A percentile compares a stretch with the other conserved stretches of the same genome.
Evolutionary conservation across 768 basidiomycete species (phyloP).

Genomic region (Leccinum olivaceopallidum): DNA sequence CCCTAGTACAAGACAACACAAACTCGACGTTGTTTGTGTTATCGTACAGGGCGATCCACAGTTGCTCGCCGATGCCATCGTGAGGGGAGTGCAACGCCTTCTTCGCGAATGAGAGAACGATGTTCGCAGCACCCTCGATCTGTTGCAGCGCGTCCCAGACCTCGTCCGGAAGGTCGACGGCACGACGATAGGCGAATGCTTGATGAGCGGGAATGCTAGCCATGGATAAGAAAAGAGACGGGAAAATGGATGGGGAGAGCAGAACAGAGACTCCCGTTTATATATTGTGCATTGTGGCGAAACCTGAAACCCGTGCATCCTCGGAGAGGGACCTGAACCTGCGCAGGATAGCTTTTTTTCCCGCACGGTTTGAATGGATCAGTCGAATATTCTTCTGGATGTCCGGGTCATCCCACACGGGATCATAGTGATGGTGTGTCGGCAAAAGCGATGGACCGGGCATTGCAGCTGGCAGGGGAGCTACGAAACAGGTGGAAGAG

Average conservation of each 20-base stretch:
- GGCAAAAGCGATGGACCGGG: neutral
- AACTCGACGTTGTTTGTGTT: slow-evolving; percentile 26
- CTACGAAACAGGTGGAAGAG: neutral
- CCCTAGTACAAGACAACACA: slow-evolving; percentile 57
- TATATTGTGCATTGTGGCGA: slow-evolving; percentile 12
- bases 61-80: slow-evolving; percentile 1
- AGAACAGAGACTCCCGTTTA: neutral
- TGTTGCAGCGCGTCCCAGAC: slow-evolving; percentile 33
- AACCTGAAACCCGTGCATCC: neutral
- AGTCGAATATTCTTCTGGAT: slow-evolving; percentile 6
- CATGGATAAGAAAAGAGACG: slow-evolving; percentile 17
- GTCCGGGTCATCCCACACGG: too few species aligned
- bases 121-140: slow-evolving; percentile 38
- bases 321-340: neutral
- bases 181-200: slow-evolving; percentile 5
- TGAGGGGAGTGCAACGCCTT: slow-evolving; percentile 23
- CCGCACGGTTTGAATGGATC: neutral
- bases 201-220: neutral
- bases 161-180: slow-evolving; percentile 17
- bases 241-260: slow-evolving; percentile 14
- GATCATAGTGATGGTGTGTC: neutral
- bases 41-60: slow-evolving; percentile 36
- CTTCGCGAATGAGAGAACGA: slow-evolving; percentile 41
- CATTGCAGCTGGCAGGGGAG: neutral
- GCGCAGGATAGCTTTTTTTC: neutral